A percentile compares a stretch with the other conserved stretches of the same genome.
Conservation (phyloP, 2,329 filamentous ascomycete species). For the Botrytis porri region DNA sequence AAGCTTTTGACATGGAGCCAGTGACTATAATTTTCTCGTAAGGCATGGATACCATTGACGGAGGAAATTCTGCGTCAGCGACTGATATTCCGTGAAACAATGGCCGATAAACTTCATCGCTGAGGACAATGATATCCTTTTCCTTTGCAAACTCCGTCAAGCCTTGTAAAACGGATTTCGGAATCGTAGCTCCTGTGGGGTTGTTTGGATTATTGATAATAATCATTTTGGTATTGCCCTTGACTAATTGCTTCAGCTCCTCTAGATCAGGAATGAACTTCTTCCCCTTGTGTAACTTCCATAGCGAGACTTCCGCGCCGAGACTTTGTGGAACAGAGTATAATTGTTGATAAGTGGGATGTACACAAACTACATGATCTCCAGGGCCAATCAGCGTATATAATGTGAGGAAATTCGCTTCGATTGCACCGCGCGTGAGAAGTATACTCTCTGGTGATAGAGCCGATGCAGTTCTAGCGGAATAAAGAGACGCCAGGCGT, state of each 20-base stretch:
- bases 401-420: slow-evolving; percentile 78
- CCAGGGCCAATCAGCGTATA: slow-evolving; percentile 69
- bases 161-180: slow-evolving; percentile 55
- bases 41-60: slow-evolving; percentile 67
- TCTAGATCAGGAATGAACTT: slow-evolving; percentile 65
- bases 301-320: slow-evolving; percentile 74
- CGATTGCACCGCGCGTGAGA: slow-evolving; percentile 76
- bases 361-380: slow-evolving; percentile 83
- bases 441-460: slow-evolving; percentile 62
- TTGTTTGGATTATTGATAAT: slow-evolving; percentile 78
- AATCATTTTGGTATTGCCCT: slow-evolving; percentile 68
- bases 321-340: slow-evolving; percentile 72
- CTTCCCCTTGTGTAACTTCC: slow-evolving; percentile 64
- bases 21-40: slow-evolving; percentile 71
- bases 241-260: slow-evolving; percentile 63
- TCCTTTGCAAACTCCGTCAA: slow-evolving; percentile 63
- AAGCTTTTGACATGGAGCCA: slow-evolving; percentile 82
- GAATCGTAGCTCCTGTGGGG: slow-evolving; percentile 71
- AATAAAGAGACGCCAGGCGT: slow-evolving; percentile 65
- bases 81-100: slow-evolving; percentile 60
- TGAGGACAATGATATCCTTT: slow-evolving; percentile 63
- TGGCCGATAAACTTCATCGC: slow-evolving; percentile 81
- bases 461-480: slow-evolving; percentile 47
- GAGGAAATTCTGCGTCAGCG: slow-evolving; percentile 49
- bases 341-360: slow-evolving; percentile 83